These are phyloP conservation scores for Jaapia argillacea DNA, from an alignment of 768 basidiomycete species.

Conservation along the genomic window DNA sequence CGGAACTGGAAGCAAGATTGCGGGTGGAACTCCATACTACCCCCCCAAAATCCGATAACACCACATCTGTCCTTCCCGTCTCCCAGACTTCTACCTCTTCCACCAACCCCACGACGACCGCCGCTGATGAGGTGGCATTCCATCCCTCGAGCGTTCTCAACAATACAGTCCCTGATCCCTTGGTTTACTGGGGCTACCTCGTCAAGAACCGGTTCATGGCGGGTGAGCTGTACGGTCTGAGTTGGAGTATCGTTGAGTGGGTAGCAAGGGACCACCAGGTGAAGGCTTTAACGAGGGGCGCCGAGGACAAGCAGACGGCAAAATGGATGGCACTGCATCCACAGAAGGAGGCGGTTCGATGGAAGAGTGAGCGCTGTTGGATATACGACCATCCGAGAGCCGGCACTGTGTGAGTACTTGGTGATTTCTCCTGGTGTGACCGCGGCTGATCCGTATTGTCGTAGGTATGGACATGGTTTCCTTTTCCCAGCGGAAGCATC, in stretches of 20 bases:
- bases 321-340: conserved; percentile 91
- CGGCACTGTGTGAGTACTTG: conserved; percentile 70
- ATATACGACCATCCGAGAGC: conserved; percentile 96
- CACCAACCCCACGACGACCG: neutral
- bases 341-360: conserved; percentile 65
- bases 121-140: neutral
- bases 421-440: neutral
- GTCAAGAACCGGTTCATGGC: conserved; percentile 94
- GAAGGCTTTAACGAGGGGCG: conserved; percentile 59
- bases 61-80: neutral
- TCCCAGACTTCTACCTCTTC: neutral
- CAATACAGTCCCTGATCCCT: conserved; percentile 36
- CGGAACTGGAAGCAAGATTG: conserved; percentile 86
- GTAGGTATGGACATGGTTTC: conserved; percentile 89
- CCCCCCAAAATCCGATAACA: conserved; percentile 13
- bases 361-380: conserved; percentile 92
- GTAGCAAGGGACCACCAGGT: conserved; percentile 66
- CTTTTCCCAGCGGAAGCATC: conserved; percentile 83
- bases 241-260: conserved; percentile 83
- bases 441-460: conserved; percentile 3
- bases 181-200: conserved; percentile 85
- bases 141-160: neutral
- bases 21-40: conserved; percentile 60
- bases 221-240: conserved; percentile 87
- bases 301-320: conserved; percentile 90